Conservation (phyloP, 2,329 filamentous ascomycete species). For the Colletotrichum trifolii region DNA sequence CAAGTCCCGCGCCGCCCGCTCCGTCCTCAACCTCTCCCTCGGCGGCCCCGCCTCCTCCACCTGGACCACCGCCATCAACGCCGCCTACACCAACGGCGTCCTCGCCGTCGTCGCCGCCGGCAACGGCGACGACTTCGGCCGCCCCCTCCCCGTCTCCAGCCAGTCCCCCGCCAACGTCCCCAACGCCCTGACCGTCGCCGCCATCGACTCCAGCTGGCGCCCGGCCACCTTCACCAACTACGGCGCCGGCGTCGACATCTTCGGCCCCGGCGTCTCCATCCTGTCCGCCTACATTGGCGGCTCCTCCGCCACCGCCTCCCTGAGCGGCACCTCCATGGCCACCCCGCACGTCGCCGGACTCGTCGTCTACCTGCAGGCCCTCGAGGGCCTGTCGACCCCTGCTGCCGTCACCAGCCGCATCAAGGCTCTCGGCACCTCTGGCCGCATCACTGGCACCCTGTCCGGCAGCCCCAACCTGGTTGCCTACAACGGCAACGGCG, state of each 20-base stretch:
- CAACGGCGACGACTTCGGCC: slow-evolving; percentile 53
- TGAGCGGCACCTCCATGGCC: slow-evolving; percentile 72
- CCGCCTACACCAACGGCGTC: slow-evolving; percentile 58
- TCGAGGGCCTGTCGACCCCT: slow-evolving; percentile 55
- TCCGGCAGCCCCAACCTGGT: slow-evolving; percentile 56
- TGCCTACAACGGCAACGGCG: slow-evolving; percentile 56
- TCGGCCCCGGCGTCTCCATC: slow-evolving; percentile 60
- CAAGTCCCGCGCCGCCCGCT: slow-evolving; percentile 51
- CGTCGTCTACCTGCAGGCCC: slow-evolving; percentile 65
- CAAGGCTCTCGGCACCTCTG: slow-evolving; percentile 52
- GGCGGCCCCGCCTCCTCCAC: slow-evolving; percentile 54
- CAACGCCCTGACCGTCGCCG: slow-evolving; percentile 64
- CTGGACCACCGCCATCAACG: slow-evolving; percentile 61
- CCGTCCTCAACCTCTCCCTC: slow-evolving; percentile 67
- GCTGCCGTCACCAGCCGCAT: slow-evolving; percentile 54
- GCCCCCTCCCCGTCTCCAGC: slow-evolving; percentile 39
- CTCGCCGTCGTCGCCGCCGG: slow-evolving; percentile 67
- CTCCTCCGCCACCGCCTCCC: slow-evolving; percentile 53
- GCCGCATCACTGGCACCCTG: slow-evolving; percentile 48
- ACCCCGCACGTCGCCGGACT: slow-evolving; percentile 70
- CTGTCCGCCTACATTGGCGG: slow-evolving; percentile 58
- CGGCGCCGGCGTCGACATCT: slow-evolving; percentile 60
- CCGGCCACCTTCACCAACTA: slow-evolving; percentile 62
- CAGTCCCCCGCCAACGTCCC: slow-evolving; percentile 61
- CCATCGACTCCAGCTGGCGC: slow-evolving; percentile 52